Evolutionary conservation across 352 stramenopile genomes (phyloP), one percentile per base, ranked within the genome.

Genomic region (Phytophthora vignae): DNA sequence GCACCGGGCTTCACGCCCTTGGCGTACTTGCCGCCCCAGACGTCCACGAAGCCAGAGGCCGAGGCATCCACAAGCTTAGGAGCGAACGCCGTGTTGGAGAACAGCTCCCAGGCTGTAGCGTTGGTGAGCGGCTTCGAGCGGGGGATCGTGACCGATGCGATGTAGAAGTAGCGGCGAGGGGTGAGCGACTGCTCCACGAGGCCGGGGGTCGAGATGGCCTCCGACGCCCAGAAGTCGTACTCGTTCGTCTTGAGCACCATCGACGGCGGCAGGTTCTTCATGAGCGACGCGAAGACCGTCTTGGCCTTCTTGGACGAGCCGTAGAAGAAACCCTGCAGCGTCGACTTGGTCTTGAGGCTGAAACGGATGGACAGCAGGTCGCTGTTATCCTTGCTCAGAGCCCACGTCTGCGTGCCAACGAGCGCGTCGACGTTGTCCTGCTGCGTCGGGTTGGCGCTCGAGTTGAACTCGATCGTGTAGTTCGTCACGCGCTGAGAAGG

Each of bases 101-200:
- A 25, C 22, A 25, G 22, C 22, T 25, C 22, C 22, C 22, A 25
- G 22, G 22, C 22, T 2, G 22, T 25, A 2, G 22, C 22, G 22
- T 25, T 25, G 22, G 22, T 25, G 22, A 25, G 22, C 22, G 22
- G 22, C 22, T 25, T 25, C 2, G 22, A 25, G 22, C 22, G 22
- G 22, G 22, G 22, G 10, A 76, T 73, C 14, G 69, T 76, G 58
- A 76, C 69, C 17, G 69, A 76, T 58, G 58, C 36, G 21, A 76
- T 69, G 58, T 73, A 76, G 58, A 76, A 76, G 54, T 64, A 76
- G 27, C 69, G 69, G 25, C 69, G 69, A 21, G 69, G 64, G 2
- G 64, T 69, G 31, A 69, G 54, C 1, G 58, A 73, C 38, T 73
- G 19, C 46, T 62, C 33, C 12, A 64, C 12, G 5, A 76, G 33